Evolutionary conservation across 2,329 filamentous ascomycete species (phyloP).

Genomic region (Scedosporium apiospermum): DNA sequence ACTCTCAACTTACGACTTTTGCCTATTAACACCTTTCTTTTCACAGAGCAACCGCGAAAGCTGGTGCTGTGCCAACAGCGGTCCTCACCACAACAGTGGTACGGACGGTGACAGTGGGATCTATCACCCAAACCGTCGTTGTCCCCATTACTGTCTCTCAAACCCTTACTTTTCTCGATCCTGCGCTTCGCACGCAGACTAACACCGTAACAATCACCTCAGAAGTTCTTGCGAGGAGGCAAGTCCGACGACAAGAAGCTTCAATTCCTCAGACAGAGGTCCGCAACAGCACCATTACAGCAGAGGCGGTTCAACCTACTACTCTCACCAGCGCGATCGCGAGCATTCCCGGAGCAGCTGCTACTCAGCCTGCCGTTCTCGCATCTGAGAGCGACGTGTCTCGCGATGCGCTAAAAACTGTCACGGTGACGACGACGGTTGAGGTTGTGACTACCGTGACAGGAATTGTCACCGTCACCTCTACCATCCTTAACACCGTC

Average conservation of each 20-base stretch:
- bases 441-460: slow-evolving; percentile 2
- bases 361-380: background rate
- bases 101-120: slow-evolving; percentile 12
- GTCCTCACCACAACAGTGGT: slow-evolving; percentile 8
- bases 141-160: slow-evolving; percentile 13
- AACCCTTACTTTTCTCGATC: slow-evolving; percentile 17
- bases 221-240: slow-evolving; percentile 6
- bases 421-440: slow-evolving; percentile 1
- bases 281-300: background rate
- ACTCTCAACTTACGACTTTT: background rate
- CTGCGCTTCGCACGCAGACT: slow-evolving; percentile 14
- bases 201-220: slow-evolving; percentile 14
- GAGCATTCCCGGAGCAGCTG: background rate
- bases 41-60: background rate
- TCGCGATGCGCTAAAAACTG: background rate
- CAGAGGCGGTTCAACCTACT: background rate
- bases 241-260: background rate
- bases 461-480: slow-evolving; percentile 7
- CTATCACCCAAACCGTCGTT: slow-evolving; percentile 10
- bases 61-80: background rate
- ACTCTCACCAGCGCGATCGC: background rate
- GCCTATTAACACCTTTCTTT: background rate
- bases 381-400: background rate
- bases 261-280: slow-evolving; percentile 3
- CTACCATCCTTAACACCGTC: slow-evolving; percentile 4